Percentiles rank a stretch among this genome's conserved stretches.
phyloP scores from a whole-genome alignment of 306 rosid species.

The Citrullus colocynthis region DNA sequence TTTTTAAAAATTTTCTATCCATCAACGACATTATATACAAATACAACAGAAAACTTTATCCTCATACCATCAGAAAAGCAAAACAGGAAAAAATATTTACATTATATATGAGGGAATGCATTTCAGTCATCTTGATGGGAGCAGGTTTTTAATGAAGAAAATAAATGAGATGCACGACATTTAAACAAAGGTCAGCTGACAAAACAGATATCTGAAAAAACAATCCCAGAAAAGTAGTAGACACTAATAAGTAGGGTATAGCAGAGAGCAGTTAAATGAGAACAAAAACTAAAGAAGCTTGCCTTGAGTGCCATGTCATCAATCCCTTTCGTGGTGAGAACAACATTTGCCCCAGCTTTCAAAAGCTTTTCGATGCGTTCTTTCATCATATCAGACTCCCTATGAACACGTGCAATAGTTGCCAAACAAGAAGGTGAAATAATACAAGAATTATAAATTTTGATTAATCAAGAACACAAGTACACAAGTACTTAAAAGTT shows the following conservation, averaged over 20 bases:
- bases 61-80: not conserved
- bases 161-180: not conserved
- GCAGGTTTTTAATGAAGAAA: not conserved
- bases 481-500: not conserved
- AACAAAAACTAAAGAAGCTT: slow-evolving; percentile 11
- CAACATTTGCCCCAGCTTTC: slow-evolving; percentile 94
- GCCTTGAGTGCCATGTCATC: slow-evolving; percentile 99
- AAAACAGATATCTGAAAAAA: not conserved
- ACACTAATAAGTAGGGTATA: not conserved
- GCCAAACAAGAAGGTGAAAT: not conserved
- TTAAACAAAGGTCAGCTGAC: not conserved
- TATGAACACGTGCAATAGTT: slow-evolving; percentile 12
- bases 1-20: no score
- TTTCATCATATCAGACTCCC: slow-evolving; percentile 95
- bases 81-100: not conserved
- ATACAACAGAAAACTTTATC: not conserved
- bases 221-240: not conserved
- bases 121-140: not conserved
- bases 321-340: slow-evolving; percentile 92
- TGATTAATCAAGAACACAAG: not conserved
- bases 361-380: slow-evolving; percentile 84
- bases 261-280: slow-evolving; percentile 1
- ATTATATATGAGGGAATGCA: not conserved
- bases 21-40: not conserved
- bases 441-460: not conserved